These are phyloP conservation scores for Melocanna baccifera DNA, from an alignment of 176 grass and related monocot species.

Conservation along the genomic window DNA sequence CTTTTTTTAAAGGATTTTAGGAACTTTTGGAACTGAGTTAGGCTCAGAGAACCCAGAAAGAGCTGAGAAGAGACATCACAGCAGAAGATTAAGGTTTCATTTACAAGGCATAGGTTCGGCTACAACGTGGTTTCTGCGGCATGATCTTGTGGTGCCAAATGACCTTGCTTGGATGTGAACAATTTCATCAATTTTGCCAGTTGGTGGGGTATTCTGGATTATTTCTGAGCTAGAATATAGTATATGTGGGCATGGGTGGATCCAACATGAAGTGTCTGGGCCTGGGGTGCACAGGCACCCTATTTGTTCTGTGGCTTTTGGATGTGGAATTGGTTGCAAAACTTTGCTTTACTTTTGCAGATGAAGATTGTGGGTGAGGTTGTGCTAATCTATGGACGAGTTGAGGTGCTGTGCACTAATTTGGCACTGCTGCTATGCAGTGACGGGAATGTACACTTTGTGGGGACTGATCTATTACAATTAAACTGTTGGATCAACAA, in stretches of 20 bases:
- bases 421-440: background rate
- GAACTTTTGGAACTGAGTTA: background rate
- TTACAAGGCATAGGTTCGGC: too few species aligned
- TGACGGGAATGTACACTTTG: background rate
- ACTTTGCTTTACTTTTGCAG: background rate
- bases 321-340: background rate
- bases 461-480: background rate
- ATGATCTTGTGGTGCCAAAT: background rate
- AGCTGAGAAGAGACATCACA: too few species aligned
- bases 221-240: background rate
- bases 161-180: background rate
- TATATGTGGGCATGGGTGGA: background rate
- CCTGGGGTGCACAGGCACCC: background rate
- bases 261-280: background rate
- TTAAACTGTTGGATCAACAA: background rate
- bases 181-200: background rate
- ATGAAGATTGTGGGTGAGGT: background rate
- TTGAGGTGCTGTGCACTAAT: background rate
- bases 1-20: background rate
- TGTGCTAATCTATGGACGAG: background rate
- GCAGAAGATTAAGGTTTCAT: too few species aligned
- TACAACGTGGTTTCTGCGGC: background rate
- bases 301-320: background rate
- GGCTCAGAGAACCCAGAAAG: background rate
- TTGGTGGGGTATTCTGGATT: background rate